phyloP scores from a whole-genome alignment of 805 yeast genomes.

The Kregervanrija delftensis region DNA sequence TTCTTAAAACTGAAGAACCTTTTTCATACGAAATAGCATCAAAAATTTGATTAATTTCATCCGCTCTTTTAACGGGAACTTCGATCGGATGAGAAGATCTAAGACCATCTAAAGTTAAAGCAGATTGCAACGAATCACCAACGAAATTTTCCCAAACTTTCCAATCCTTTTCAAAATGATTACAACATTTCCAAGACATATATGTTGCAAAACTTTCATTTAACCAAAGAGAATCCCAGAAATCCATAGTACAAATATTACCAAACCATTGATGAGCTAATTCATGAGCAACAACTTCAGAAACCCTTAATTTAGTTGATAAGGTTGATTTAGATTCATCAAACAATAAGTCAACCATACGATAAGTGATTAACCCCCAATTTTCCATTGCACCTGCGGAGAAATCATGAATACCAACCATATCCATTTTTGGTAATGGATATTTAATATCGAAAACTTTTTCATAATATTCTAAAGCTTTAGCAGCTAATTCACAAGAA shows the following conservation, averaged over 20 bases:
- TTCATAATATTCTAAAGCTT: conserved; percentile 46
- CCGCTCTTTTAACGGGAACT: conserved; percentile 77
- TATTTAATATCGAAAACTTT: conserved; percentile 45
- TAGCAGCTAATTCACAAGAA: conserved; percentile 45
- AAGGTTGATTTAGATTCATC: conserved; percentile 41
- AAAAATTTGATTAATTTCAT: conserved; percentile 75
- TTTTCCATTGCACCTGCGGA: conserved; percentile 90
- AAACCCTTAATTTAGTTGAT: conserved; percentile 59
- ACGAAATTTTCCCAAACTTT: conserved; percentile 62
- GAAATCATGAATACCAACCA: conserved; percentile 74
- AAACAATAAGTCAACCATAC: conserved; percentile 48
- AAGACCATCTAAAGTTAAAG: conserved; percentile 50
- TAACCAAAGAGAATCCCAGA: conserved; percentile 92
- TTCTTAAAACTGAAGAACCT: conserved; percentile 71
- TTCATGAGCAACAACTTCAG: conserved; percentile 81
- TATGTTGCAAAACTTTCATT: conserved; percentile 90
- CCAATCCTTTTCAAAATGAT: conserved; percentile 73
- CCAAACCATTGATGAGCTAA: conserved; percentile 96
- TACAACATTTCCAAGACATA: conserved; percentile 69
- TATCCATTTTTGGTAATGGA: conserved; percentile 80
- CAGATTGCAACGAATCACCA: conserved; percentile 46
- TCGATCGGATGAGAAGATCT: conserved; percentile 76
- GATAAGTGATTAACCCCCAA: conserved; percentile 78
- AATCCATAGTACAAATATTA: conserved; percentile 82
- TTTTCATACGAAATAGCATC: conserved; percentile 79